Evolutionary conservation across 164 flowering plant species (phyloP).

Genomic region (Dillenia turbinata): DNA sequence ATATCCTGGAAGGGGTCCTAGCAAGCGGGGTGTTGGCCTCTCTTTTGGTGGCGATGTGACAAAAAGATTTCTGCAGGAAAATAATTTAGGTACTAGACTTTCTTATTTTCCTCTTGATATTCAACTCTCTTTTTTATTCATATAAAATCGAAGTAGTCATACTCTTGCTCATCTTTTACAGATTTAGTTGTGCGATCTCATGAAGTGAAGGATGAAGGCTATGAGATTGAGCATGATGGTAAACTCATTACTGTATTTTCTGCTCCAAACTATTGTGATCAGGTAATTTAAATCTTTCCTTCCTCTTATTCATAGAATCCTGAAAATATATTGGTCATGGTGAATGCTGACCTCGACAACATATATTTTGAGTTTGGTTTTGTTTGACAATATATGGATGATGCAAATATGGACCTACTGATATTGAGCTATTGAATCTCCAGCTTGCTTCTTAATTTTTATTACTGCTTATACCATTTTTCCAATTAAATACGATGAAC

Average conservation of each 20-base stretch:
- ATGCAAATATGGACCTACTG: no score
- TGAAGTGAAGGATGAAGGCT: slow-evolving; percentile 98
- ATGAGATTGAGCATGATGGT: slow-evolving; percentile 95
- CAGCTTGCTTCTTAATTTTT: no score
- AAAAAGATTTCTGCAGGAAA: slow-evolving; percentile 80
- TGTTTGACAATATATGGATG: no score
- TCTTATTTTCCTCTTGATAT: not conserved
- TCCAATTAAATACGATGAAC: no score
- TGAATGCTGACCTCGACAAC: no score
- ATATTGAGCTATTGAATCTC: no score
- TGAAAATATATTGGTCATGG: no score
- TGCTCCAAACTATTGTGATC: slow-evolving; percentile 99
- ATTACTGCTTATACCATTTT: no score
- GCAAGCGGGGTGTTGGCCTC: slow-evolving; percentile 97
- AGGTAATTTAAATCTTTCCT: slow-evolving; percentile 44
- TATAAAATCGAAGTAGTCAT: slow-evolving; percentile 1
- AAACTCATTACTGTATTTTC: slow-evolving; percentile 97
- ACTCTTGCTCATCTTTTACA: slow-evolving; percentile 18
- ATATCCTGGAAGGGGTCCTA: slow-evolving; percentile 87
- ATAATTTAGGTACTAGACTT: slow-evolving; percentile 58
- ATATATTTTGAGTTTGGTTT: no score
- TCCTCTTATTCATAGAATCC: not conserved
- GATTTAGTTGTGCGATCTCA: slow-evolving; percentile 91
- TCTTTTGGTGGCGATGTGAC: slow-evolving; percentile 96
- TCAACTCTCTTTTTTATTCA: not conserved